Percentiles rank a stretch among this genome's conserved stretches.
These are phyloP conservation scores for Blastocystis sp. DNA, from an alignment of 352 stramenopile species.

Conservation along the genomic window DNA sequence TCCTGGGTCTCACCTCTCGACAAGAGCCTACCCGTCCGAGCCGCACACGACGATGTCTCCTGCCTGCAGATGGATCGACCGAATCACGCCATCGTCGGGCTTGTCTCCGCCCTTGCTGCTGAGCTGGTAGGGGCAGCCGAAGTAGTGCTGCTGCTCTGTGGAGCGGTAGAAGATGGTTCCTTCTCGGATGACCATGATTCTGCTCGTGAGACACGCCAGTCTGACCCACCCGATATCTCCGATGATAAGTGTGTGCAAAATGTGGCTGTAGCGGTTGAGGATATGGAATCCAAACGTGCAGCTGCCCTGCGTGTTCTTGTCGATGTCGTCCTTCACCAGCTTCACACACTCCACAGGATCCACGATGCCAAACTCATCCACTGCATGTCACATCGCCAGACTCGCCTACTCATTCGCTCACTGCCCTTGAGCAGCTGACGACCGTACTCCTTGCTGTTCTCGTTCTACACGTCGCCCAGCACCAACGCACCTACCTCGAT, in stretches of 20 bases:
- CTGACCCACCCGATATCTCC: slow-evolving; percentile 28
- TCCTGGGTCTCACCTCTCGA: background rate
- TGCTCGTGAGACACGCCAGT: background rate
- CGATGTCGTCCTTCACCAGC: slow-evolving; percentile 46
- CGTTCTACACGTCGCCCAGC: background rate
- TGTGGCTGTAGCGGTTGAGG: slow-evolving; percentile 57
- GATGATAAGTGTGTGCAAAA: slow-evolving; percentile 47
- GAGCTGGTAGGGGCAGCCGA: slow-evolving; percentile 32
- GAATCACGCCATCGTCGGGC: slow-evolving; percentile 49
- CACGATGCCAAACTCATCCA: slow-evolving; percentile 59
- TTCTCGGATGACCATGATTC: slow-evolving; percentile 51
- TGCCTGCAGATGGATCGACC: slow-evolving; percentile 18
- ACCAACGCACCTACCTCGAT: background rate
- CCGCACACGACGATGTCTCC: slow-evolving; percentile 45
- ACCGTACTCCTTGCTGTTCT: slow-evolving; percentile 17
- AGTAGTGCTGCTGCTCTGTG: slow-evolving; percentile 54
- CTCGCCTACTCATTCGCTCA: slow-evolving; percentile 6
- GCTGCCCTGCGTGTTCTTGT: slow-evolving; percentile 44
- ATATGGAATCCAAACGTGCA: slow-evolving; percentile 55
- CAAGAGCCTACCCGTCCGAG: background rate
- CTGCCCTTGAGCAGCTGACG: slow-evolving; percentile 25
- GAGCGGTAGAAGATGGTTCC: slow-evolving; percentile 58
- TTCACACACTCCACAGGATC: slow-evolving; percentile 58
- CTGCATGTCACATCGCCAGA: background rate
- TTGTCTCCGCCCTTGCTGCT: slow-evolving; percentile 47